These are phyloP conservation scores for Podila epicladia DNA, from an alignment of 192 early-diverging fungal genomes.

Conservation along the genomic window DNA sequence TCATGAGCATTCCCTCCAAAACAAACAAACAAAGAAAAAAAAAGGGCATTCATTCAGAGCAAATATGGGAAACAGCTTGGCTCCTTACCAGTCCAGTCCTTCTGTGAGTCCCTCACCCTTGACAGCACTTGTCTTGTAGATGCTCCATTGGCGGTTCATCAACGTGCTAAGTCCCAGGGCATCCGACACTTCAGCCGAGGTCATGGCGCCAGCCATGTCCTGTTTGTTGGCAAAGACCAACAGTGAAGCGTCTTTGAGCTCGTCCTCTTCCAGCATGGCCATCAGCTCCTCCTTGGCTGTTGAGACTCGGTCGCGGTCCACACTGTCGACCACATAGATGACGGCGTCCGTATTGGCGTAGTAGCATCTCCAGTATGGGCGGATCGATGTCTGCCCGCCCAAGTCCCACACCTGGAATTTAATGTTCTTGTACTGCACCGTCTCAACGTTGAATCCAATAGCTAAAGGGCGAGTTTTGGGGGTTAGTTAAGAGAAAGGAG, in stretches of 20 bases:
- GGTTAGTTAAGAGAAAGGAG: background rate
- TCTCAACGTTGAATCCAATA: conserved; percentile 91
- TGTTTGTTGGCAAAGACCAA: conserved; percentile 99
- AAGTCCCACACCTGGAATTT: conserved; percentile 99
- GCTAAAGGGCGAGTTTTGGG: conserved; percentile 39
- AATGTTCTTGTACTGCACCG: conserved; percentile 96
- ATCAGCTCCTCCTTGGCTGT: conserved; percentile 91
- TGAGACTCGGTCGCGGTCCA: conserved; percentile 89
- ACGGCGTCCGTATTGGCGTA: conserved; percentile 99
- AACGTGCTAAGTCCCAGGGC: conserved; percentile 82
- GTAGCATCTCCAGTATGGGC: conserved; percentile 99
- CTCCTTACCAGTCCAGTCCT: conserved; percentile 90
- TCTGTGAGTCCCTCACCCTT: conserved; percentile 95
- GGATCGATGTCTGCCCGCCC: conserved; percentile 89
- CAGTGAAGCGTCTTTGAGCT: conserved; percentile 87
- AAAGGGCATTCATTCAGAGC: background rate
- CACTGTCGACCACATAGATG: conserved; percentile 97
- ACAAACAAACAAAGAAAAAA: background rate
- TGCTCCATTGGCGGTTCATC: conserved; percentile 93
- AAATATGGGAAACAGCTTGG: background rate
- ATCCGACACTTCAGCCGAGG: conserved; percentile 88
- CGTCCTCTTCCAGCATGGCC: conserved; percentile 95
- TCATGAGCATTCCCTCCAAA: too few species aligned
- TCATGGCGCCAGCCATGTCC: conserved; percentile 95
- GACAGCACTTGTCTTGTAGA: conserved; percentile 93